These are phyloP conservation scores for Pythium dissimile DNA, from an alignment of 352 stramenopile genomes.

Conservation along the genomic window DNA sequence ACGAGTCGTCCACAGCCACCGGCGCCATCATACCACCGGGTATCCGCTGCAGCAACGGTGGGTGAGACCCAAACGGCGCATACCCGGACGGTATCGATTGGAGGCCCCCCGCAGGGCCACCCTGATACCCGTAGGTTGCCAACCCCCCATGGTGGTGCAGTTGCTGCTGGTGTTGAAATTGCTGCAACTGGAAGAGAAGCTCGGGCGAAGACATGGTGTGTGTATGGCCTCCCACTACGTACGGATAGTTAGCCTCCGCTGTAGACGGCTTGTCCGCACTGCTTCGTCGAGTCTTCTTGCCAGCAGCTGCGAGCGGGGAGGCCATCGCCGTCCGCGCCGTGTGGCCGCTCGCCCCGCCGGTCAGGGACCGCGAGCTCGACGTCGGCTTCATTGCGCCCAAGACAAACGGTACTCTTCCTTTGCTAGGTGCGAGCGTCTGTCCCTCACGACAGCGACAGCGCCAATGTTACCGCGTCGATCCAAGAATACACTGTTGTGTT, in stretches of 20 bases:
- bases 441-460: too few species aligned
- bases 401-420: neutral
- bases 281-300: conserved; percentile 16
- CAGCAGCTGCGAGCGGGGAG: conserved; percentile 19
- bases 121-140: conserved; percentile 8
- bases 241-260: neutral
- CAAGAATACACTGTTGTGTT: too few species aligned
- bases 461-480: too few species aligned
- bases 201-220: conserved; percentile 16
- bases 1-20: neutral
- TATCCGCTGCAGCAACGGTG: conserved; percentile 6
- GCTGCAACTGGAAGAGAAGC: conserved; percentile 51
- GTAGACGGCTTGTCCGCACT: neutral
- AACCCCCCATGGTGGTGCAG: conserved; percentile 25
- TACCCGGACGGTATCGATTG: conserved; percentile 8
- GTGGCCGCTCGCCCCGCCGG: conserved; percentile 8
- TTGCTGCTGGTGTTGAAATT: conserved; percentile 42
- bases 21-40: neutral
- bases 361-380: conserved; percentile 22
- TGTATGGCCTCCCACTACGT: neutral
- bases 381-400: conserved; percentile 25
- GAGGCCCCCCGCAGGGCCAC: neutral
- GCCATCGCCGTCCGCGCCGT: conserved; percentile 7
- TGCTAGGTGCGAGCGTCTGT: too few species aligned
- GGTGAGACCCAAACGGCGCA: neutral